These are phyloP conservation scores for Chalciporus chontae DNA, from an alignment of 768 basidiomycete species.

Conservation along the genomic window DNA sequence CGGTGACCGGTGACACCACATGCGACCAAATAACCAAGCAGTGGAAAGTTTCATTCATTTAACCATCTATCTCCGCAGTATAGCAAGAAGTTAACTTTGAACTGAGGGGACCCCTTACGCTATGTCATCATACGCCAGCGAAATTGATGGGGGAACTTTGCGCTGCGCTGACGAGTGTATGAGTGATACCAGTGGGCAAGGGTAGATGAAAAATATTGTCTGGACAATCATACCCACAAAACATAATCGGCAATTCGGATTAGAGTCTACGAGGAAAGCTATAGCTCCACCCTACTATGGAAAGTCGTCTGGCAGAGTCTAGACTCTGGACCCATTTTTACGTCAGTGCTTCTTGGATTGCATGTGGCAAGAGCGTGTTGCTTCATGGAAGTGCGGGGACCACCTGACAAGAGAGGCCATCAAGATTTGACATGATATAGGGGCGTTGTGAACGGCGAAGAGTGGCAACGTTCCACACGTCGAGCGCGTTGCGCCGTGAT, in stretches of 20 bases:
- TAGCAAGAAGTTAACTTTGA: not conserved
- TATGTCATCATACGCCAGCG: not conserved
- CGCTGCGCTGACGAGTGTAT: not conserved
- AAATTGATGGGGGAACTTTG: not conserved
- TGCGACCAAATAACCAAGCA: slow-evolving; percentile 6
- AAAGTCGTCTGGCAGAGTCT: too few relatives aligned
- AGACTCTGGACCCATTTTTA: not conserved
- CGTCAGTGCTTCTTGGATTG: not conserved
- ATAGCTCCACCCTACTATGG: too few relatives aligned
- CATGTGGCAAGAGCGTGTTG: not conserved
- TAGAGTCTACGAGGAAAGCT: too few relatives aligned
- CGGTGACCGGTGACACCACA: not conserved
- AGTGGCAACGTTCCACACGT: too few relatives aligned
- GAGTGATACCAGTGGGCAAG: not conserved
- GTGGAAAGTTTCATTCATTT: slow-evolving; percentile 8
- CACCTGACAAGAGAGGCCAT: not conserved
- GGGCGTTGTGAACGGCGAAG: not conserved
- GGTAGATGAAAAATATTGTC: too few relatives aligned
- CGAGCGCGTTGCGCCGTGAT: too few relatives aligned
- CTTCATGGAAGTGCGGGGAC: not conserved
- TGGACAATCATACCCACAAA: too few relatives aligned
- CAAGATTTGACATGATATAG: not conserved
- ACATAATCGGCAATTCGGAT: too few relatives aligned
- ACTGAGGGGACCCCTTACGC: slow-evolving; percentile 20
- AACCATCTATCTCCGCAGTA: slow-evolving; percentile 25